Conservation (phyloP, 345 rosid species). For the Alliaria petiolata region DNA sequence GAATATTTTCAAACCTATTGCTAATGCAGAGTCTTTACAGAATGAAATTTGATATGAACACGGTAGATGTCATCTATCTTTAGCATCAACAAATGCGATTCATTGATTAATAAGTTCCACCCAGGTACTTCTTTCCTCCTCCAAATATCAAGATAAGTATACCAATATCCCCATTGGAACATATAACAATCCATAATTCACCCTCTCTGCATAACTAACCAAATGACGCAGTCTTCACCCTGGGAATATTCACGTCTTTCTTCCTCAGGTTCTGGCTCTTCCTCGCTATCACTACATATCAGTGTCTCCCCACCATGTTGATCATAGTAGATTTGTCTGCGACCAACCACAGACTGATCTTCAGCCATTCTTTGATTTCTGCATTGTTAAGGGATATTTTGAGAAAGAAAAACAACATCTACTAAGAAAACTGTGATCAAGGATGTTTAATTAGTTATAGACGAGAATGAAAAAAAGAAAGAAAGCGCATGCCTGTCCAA, state of each 20-base stretch:
- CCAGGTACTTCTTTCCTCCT: neutral
- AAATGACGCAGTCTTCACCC: constrained; percentile 75
- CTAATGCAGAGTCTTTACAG: neutral
- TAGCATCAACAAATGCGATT: constrained; percentile 2
- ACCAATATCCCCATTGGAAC: neutral
- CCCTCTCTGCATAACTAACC: constrained; percentile 45
- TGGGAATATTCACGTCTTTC: constrained; percentile 79
- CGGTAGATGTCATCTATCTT: neutral
- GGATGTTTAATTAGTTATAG: too few species aligned
- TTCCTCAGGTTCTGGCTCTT: constrained; percentile 71
- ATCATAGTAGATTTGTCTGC: constrained; percentile 96
- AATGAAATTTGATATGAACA: neutral
- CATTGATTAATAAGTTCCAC: neutral
- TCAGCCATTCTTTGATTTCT: constrained; percentile 99
- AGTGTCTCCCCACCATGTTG: constrained; percentile 93
- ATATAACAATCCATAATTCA: neutral
- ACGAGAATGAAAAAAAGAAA: too few species aligned
- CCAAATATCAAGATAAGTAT: neutral
- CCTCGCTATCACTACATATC: constrained; percentile 95
- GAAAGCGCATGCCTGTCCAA: constrained; percentile 68
- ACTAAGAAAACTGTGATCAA: too few species aligned
- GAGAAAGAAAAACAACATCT: too few species aligned
- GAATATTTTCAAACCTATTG: neutral
- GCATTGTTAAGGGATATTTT: constrained; percentile 42
- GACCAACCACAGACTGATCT: constrained; percentile 97